These are phyloP conservation scores for Neonothopanus nambi DNA, from an alignment of 1,284 basidiomycete genomes.

Conservation along the genomic window DNA sequence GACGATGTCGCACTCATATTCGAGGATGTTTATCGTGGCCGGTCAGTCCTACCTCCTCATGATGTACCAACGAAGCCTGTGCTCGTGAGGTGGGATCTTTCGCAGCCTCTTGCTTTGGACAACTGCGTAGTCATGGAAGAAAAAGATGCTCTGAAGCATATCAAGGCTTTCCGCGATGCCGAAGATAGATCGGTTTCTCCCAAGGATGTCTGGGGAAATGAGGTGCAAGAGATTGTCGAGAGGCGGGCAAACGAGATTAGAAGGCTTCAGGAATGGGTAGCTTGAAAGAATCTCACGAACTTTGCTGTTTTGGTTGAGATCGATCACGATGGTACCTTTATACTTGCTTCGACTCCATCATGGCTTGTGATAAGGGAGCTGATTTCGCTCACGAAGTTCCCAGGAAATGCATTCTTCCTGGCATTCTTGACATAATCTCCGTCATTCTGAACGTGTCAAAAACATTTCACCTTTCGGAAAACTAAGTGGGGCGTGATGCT, in stretches of 20 bases:
- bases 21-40: conserved; percentile 84
- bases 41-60: conserved; percentile 77
- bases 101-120: conserved; percentile 59
- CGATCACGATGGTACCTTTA: no score
- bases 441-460: no score
- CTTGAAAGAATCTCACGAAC: background rate
- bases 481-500: no score
- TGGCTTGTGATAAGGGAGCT: no score
- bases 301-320: no score
- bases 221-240: conserved; percentile 56
- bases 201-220: conserved; percentile 65
- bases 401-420: no score
- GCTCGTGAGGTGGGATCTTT: conserved; percentile 80
- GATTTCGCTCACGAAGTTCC: no score
- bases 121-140: conserved; percentile 84
- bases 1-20: conserved; percentile 83
- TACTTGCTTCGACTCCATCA: no score
- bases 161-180: conserved; percentile 45
- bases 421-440: no score
- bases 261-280: conserved; percentile 47
- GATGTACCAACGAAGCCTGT: conserved; percentile 69
- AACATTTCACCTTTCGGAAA: no score
- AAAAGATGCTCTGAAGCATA: conserved; percentile 71
- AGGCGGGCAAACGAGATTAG: conserved; percentile 52
- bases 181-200: conserved; percentile 36